Base-by-base conservation (phyloP, 257 asterid species). In the Forsythia suspensa region DNA sequence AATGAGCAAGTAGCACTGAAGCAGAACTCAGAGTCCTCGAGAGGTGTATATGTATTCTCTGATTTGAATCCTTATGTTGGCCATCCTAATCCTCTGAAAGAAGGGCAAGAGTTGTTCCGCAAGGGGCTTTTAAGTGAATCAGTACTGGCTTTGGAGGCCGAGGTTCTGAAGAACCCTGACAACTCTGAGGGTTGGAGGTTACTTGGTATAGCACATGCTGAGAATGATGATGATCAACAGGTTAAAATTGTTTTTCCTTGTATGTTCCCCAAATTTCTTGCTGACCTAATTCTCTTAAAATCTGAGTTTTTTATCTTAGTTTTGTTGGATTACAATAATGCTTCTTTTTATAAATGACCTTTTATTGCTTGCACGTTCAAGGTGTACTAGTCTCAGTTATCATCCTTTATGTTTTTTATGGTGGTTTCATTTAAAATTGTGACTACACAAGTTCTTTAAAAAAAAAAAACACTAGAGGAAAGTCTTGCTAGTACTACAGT, bases 81-180 rank as follows among this genome's bases (percentile, higher is more conserved):
- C 73, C 99, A 92, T 66, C 97, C 97, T 74, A 90, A 96, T 83
- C 99, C 99, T 73, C 77, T 96, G 87, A 94, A 87, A 92, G 99
- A 96, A 91, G 99, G 98, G 71, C 98, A 92, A 72, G 97, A 96
- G 75, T 89, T 96, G 84, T 96, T 94, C 81, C 97, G 97, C n/a
- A 96, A 86, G 90, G 99, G 98, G 73, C 99, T 96, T 82, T 82
- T 96, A 82, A 96, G 99, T 85, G 99, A 96, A 89, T 98, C 99
- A 77, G 99, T 96, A 87, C 99, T 96, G 89, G 98, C 99, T 63
- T 83, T 94, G 82, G 99, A 94, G 89, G 99, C 99, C 80, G 99
- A 96, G 90, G 99, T 96, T 79, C 82, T 96, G 83, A 96, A 96
- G 88, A 96, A 96, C 81, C 96, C 97, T 52, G 96, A 92, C 46